Percentiles rank a stretch among this genome's conserved stretches.
Evolutionary conservation across 495 filamentous ascomycete genomes (phyloP).

Genomic region (Aspergillus heteromorphus): DNA sequence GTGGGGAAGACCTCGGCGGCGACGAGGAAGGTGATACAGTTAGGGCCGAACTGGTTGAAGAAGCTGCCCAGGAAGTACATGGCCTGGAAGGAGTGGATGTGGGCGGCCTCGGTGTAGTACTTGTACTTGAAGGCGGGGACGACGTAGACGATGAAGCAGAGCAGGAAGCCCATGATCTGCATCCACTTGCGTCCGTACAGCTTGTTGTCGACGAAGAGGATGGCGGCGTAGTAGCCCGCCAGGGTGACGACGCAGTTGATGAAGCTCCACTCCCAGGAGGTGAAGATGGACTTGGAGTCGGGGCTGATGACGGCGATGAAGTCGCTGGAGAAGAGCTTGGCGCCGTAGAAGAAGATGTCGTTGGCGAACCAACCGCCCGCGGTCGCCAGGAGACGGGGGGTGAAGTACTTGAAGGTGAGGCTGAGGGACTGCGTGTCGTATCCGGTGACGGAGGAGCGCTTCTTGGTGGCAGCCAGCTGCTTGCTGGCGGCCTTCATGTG

Average conservation of each 20-base stretch:
- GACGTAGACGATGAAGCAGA: conserved; percentile 82
- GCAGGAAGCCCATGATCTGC: conserved; percentile 82
- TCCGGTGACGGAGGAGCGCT: conserved; percentile 76
- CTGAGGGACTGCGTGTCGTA: conserved; percentile 76
- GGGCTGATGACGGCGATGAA: conserved; percentile 75
- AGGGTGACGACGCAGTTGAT: conserved; percentile 77
- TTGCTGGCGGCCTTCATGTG: conserved; percentile 77
- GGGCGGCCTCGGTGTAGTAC: conserved; percentile 60
- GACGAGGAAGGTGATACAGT: conserved; percentile 85
- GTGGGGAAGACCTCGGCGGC: conserved; percentile 90
- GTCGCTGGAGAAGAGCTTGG: conserved; percentile 89
- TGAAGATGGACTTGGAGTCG: conserved; percentile 60
- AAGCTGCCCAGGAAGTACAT: conserved; percentile 91
- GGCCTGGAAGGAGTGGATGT: conserved; percentile 77
- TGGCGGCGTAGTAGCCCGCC: conserved; percentile 74
- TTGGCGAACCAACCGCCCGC: conserved; percentile 84
- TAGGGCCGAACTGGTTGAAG: conserved; percentile 96
- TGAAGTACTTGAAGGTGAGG: conserved; percentile 71
- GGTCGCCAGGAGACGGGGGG: conserved; percentile 74
- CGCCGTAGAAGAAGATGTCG: conserved; percentile 95
- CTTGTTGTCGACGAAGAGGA: conserved; percentile 83
- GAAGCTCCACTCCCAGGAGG: conserved; percentile 83
- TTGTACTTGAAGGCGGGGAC: conserved; percentile 78
- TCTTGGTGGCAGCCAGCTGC: conserved; percentile 71
- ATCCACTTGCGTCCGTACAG: conserved; percentile 88